These are phyloP conservation scores for Globisporangium okanoganense DNA, from an alignment of 352 stramenopile genomes.

Conservation along the genomic window DNA sequence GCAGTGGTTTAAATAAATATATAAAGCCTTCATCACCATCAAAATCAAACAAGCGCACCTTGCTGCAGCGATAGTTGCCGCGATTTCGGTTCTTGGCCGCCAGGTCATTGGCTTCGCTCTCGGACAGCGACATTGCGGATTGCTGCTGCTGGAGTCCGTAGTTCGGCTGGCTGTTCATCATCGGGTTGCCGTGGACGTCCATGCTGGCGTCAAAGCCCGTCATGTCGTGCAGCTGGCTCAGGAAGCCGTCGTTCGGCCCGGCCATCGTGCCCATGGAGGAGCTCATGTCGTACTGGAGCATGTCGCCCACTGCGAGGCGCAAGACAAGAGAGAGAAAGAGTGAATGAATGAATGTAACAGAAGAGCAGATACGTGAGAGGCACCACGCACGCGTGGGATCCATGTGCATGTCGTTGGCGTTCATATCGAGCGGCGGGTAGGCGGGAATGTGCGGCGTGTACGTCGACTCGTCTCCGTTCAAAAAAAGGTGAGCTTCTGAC, in stretches of 20 bases:
- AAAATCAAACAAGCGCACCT: constrained; percentile 45
- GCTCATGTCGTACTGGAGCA: constrained; percentile 54
- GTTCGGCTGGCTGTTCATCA: not conserved
- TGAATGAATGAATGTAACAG: not conserved
- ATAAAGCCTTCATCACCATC: too few relatives aligned
- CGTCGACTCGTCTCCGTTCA: too few relatives aligned
- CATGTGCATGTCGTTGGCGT: constrained; percentile 27
- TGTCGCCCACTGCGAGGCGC: constrained; percentile 31
- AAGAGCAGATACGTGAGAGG: not conserved
- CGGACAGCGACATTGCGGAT: constrained; percentile 9
- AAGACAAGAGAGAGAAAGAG: not conserved
- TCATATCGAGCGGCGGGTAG: too few relatives aligned
- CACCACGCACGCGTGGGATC: constrained; percentile 28
- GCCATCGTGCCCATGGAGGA: constrained; percentile 38
- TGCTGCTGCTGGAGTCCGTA: constrained; percentile 13
- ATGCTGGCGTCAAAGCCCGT: constrained; percentile 9
- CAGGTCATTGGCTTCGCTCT: constrained; percentile 42
- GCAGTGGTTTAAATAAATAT: too few relatives aligned
- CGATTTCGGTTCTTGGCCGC: constrained; percentile 70
- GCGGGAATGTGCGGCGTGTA: too few relatives aligned
- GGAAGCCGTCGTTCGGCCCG: constrained; percentile 31
- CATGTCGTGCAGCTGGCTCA: constrained; percentile 54
- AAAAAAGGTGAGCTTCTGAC: not conserved
- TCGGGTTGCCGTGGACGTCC: not conserved
- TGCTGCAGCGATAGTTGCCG: constrained; percentile 86